phyloP scores from a whole-genome alignment of 805 yeast genomes.

The Starmerella powellii region DNA sequence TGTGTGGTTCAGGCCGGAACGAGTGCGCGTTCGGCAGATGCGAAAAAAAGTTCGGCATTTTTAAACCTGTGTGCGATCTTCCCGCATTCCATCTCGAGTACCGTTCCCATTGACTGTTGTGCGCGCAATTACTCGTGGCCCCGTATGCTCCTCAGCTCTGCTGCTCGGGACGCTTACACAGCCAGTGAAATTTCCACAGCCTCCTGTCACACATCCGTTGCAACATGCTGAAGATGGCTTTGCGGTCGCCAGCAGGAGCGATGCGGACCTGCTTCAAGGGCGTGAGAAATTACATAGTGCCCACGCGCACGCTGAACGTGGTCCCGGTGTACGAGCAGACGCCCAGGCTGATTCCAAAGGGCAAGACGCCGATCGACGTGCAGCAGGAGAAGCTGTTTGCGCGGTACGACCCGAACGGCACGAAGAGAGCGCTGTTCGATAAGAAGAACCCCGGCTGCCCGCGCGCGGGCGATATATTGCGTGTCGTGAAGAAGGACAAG shows the following conservation, averaged over 20 bases:
- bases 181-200: slow-evolving; percentile 1
- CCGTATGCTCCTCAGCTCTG: background rate
- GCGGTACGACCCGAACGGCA: slow-evolving; percentile 60
- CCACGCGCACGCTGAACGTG: slow-evolving; percentile 35
- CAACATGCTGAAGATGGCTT: background rate
- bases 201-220: background rate
- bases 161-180: background rate
- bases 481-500: slow-evolving; percentile 52
- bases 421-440: slow-evolving; percentile 46
- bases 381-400: slow-evolving; percentile 41
- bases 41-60: too few species aligned
- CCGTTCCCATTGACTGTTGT: too few species aligned
- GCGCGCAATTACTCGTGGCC: too few species aligned
- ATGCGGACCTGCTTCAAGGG: background rate
- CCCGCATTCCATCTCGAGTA: too few species aligned
- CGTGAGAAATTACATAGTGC: slow-evolving; percentile 22
- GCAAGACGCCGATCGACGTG: slow-evolving; percentile 31
- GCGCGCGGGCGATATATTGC: slow-evolving; percentile 71
- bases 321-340: slow-evolving; percentile 29
- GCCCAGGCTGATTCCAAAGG: slow-evolving; percentile 27
- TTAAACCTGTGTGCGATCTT: too few species aligned
- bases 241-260: too few species aligned
- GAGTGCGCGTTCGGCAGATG: too few species aligned
- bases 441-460: slow-evolving; percentile 39
- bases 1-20: too few species aligned